phyloP scores from a whole-genome alignment of 1,284 basidiomycete species.

The Pascua guehoae region DNA sequence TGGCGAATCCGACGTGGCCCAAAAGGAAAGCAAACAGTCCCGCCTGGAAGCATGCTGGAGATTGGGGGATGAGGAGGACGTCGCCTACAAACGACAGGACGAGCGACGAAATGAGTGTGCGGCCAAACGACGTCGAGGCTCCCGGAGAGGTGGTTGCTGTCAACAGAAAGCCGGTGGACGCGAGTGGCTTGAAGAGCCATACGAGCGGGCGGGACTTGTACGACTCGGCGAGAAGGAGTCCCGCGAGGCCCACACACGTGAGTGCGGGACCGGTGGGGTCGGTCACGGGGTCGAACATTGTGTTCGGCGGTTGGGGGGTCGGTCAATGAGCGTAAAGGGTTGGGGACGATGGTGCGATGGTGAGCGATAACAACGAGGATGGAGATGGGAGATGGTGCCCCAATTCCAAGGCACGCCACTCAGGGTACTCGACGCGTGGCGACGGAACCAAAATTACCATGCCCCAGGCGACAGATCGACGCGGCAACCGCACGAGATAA shows the following conservation, averaged over 20 bases:
- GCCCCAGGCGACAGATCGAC: too few species aligned
- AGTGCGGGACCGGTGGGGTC: conserved; percentile 7
- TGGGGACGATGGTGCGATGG: too few species aligned
- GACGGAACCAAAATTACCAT: too few species aligned
- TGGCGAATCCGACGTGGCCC: conserved; percentile 15
- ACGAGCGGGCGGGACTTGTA: not conserved
- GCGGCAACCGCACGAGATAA: too few species aligned
- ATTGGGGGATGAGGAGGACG: conserved; percentile 13
- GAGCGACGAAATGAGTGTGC: conserved; percentile 9
- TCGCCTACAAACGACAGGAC: conserved; percentile 9
- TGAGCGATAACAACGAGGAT: too few species aligned
- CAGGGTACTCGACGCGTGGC: too few species aligned
- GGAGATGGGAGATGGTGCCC: too few species aligned
- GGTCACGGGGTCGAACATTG: too few species aligned
- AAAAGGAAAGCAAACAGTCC: conserved; percentile 19
- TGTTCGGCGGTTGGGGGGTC: too few species aligned
- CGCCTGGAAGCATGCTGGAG: conserved; percentile 7
- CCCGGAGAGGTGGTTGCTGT: conserved; percentile 3
- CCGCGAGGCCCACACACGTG: conserved; percentile 10
- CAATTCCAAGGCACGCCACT: too few species aligned
- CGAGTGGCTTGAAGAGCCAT: conserved; percentile 19
- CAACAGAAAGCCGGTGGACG: conserved; percentile 12
- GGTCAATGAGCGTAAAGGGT: too few species aligned
- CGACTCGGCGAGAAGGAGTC: conserved; percentile 9
- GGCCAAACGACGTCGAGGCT: not conserved